Evolutionary conservation across 805 yeast genomes (phyloP), one percentile per base, ranked within the genome.

Genomic region (Candida coquimbonensis): DNA sequence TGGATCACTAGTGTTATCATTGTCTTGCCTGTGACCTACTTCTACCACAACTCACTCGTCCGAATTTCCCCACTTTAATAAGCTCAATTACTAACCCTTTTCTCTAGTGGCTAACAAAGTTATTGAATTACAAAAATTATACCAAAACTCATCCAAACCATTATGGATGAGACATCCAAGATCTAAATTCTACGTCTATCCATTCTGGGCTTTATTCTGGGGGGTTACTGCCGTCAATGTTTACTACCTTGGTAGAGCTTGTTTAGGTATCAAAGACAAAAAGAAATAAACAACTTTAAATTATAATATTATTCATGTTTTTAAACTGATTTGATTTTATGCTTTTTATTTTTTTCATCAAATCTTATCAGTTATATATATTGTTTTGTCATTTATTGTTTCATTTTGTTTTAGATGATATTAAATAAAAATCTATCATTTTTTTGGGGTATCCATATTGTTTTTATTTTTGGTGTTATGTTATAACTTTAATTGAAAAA

Each of bases 211-310:
- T 47, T 47, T 58, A 46, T 57, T 59, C 60, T 54, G 57, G 56
- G 37, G 51, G 38, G 57, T 56, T 35, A 49, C 52, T 41, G 56
- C 59, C 38, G 53, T 49, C 42, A 55, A 53, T 54, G 17, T 52
- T 17, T 56, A 47, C 58, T 59, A 58, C 59, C 63, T 78, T 46
- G 86, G 80, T 57, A 80, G 89, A 73, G 93, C 93, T 55, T 60
- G 76, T 52, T 61, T 70, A 37, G 90, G 89, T 64, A 72, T 82
- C 64, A 82, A 83, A 72, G 83, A 62, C 54, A 33, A 48, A 17
- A 45, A 21, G 24, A 21, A 45, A 26, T 45, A 45, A 41, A 35
- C 34, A 17, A 16, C 36, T 11, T 25, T 25, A 11, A 33, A 33
- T 16, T 13, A 33, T 17, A 17, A 17, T 17, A 33, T 31, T 29